These are phyloP conservation scores for Rossbeevera mucosa DNA, from an alignment of 768 basidiomycete genomes.

Conservation along the genomic window DNA sequence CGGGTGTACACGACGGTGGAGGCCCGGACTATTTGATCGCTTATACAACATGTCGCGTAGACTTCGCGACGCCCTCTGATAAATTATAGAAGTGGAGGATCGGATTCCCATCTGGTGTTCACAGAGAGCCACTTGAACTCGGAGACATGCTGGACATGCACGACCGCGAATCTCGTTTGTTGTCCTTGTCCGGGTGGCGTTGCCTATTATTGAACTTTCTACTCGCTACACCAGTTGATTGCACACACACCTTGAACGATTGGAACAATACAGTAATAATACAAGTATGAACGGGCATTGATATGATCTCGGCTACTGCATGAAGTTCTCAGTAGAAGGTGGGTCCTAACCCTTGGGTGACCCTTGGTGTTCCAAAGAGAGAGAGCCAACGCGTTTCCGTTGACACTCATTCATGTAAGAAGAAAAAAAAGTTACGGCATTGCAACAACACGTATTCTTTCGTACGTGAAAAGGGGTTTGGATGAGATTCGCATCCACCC, in stretches of 20 bases:
- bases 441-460: conserved; percentile 1
- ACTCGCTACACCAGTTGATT: not conserved
- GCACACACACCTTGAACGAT: not conserved
- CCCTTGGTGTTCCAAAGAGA: not conserved
- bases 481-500: not conserved
- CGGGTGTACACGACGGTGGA: conserved; percentile 56
- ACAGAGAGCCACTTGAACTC: not conserved
- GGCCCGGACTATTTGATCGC: conserved; percentile 21
- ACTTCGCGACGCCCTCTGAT: not conserved
- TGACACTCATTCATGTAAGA: conserved; percentile 14
- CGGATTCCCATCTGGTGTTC: not conserved
- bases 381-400: not conserved
- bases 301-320: not conserved
- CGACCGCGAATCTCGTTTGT: not conserved
- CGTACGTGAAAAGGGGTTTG: conserved; percentile 4
- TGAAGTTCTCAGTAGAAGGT: not conserved
- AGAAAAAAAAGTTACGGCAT: conserved; percentile 3
- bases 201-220: not conserved
- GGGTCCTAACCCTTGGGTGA: not conserved
- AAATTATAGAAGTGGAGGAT: not conserved
- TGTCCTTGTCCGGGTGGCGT: not conserved
- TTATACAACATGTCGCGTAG: conserved; percentile 12
- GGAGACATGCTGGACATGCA: not conserved
- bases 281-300: not conserved
- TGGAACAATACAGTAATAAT: not conserved